Base-by-base conservation (phyloP, 2,329 filamentous ascomycete species). In the Aspergillus transmontanensis region DNA sequence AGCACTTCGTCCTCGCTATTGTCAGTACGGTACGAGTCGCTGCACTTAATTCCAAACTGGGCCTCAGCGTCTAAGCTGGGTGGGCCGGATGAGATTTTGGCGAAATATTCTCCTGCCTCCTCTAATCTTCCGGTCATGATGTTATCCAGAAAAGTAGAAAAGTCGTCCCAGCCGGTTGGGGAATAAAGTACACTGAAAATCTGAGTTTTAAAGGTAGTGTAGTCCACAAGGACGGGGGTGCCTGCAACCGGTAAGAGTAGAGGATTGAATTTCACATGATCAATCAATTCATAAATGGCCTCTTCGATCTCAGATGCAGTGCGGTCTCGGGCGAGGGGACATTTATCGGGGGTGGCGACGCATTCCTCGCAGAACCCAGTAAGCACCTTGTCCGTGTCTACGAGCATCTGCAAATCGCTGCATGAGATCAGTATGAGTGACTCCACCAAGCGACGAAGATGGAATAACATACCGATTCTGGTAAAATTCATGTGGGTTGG, bases 401-500 rank as follows among this genome's bases (percentile, higher is more conserved):
- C 16, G 11, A 58, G 50, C 23, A 53, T 19, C 7, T 62, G 32
- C 10, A 23, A 12, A 26, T 62, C 30, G 11, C 54, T 58, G 28
- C 16, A n/a, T n/a, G 9, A 6, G 30, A 12, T 36, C 11, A 36
- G 14, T 36, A 36, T 36, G 34, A 36, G 14, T 14, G 34, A 16
- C 34, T 16, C 14, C 34, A 16, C 14, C 14, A 36, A 3, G 14
- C 34, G 16, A 16, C 2, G 14, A 30, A 11, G 10, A 28, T n/a
- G 23, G 32, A 19, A 14, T 14, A 6, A n/a, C 12, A 50, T 21
- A 51, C 32, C 34, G 23, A 10, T 53, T 56, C 21, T 59, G 55
- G 62, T 67, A 28, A 7, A 6, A 70, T 11, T 70, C 62, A 12
- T 62, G 23, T 10, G 62, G 41, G 21, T 69, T 61, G 6, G 61